Evolutionary conservation across 257 asterid genomes (phyloP).

Genomic region (Solanum bulbocastanum): DNA sequence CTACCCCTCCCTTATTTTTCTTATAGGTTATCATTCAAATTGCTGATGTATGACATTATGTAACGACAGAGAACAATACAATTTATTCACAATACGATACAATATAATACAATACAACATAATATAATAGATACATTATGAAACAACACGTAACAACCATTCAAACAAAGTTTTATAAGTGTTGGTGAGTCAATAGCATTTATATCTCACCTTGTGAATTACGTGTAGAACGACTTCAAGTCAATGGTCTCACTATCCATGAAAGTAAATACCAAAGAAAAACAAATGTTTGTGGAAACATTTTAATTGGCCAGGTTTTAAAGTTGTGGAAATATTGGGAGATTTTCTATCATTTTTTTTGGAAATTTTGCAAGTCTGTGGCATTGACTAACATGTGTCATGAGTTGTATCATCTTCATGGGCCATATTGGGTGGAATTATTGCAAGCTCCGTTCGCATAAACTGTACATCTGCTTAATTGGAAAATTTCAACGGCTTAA

Average conservation of each 20-base stretch:
- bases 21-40: not conserved
- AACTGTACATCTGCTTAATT: too few relatives aligned
- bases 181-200: not conserved
- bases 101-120: too few relatives aligned
- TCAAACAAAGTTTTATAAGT: not conserved
- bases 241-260: not conserved
- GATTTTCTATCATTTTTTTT: not conserved
- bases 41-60: not conserved
- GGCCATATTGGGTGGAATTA: not conserved
- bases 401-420: not conserved
- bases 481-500: not conserved
- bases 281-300: not conserved
- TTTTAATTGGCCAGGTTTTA: not conserved
- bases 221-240: not conserved
- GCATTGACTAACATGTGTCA: not conserved
- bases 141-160: not conserved
- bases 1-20: too few relatives aligned
- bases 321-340: not conserved
- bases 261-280: not conserved
- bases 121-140: not conserved
- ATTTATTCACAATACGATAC: too few relatives aligned
- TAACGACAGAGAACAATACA: fast-evolving
- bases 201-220: not conserved
- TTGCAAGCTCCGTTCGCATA: not conserved
- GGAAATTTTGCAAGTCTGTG: not conserved